Evolutionary conservation across 306 rosid genomes (phyloP).

Genomic region (peach (Prunus persica)): Prunus_persica_NCBIv2 NC_034010.1:6752001-6752500

Average conservation of each 20-base stretch:
- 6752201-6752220: constrained; percentile 46
- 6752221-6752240: constrained; percentile 46
- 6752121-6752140: constrained; percentile 28
- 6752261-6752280: constrained; percentile 17
- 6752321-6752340: not conserved
- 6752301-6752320: not conserved
- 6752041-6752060: constrained; percentile 40
- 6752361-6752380: constrained; percentile 27
- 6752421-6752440: constrained; percentile 42
- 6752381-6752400: constrained; percentile 40
- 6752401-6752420: constrained; percentile 28
- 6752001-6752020: constrained; percentile 54
- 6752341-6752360: not conserved
- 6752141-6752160: not conserved
- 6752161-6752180: not conserved
- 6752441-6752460: constrained; percentile 45
- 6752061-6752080: constrained; percentile 45
- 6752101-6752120: constrained; percentile 45
- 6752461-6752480: constrained; percentile 42
- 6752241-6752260: constrained; percentile 38
- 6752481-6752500: not conserved
- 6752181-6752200: constrained; percentile 19
- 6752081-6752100: constrained; percentile 49
- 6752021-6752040: constrained; percentile 25
- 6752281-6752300: constrained; percentile 49